Evolutionary conservation across 106 monocot genomes (phyloP), one percentile per base, ranked within the genome.

Genomic region (Allium cepa): DNA sequence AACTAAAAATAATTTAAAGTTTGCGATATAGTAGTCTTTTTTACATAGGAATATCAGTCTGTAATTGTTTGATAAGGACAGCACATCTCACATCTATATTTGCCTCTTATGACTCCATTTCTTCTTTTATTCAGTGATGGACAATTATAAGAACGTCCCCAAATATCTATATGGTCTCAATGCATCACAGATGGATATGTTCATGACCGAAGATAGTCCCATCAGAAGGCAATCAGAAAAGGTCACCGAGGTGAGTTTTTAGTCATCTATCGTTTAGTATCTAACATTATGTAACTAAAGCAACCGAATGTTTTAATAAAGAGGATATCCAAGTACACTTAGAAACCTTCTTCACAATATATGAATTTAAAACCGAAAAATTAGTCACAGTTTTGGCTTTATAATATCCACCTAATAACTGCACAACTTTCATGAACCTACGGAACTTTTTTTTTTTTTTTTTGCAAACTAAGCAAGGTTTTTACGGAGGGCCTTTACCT

Each of bases 131-230:
- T 18, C 80, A 96, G 97, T 92, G 75, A 84, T 73, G 80, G 97
- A 97, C 50, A 92, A 92, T 81, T 97, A 72, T 72, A 92, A 89
- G 62, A 92, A 82, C 76, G 79, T 74, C 56, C 97, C 97, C 58
- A 74, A 71, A 59, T 70, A 80, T 51, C 72, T 97, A 13, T 97
- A 87, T 76, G 92, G 97, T 11, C 79, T 97, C 53, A 71, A 59
- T 52, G 55, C 78, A 63, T 83, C 92, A 50, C 97, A 97, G 78
- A 80, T 92, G 80, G 86, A 89, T 79, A 96, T 96, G 96, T 96
- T 92, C 78, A 96, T 86, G 91, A 88, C 88, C 60, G 92, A 96
- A 79, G 96, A 96, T 72, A 88, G 78, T 57, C 79, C 86, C 48
- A 67, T 84, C n/a, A 79, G 72, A 17, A 75, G 84, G 49, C 88